Percentiles rank a stretch among this genome's conserved stretches.
These are phyloP conservation scores for Caryopteris hybrid DNA, from an alignment of 305 asterid genomes.

Conservation along the genomic window DNA sequence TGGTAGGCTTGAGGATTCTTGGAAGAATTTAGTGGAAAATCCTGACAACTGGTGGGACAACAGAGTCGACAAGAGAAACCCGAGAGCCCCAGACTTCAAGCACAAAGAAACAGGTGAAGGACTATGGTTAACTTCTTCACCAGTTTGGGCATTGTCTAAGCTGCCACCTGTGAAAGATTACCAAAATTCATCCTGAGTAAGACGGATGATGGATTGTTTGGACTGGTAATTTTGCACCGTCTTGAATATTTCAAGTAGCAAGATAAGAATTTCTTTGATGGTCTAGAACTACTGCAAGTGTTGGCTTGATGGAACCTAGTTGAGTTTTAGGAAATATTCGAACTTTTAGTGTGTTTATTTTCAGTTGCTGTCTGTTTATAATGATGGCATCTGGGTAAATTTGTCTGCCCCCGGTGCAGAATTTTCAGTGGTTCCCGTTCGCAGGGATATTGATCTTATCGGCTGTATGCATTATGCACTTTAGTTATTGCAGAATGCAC, in stretches of 20 bases:
- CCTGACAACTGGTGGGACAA: constrained; percentile 77
- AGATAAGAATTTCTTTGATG: constrained; percentile 13
- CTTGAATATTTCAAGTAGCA: neutral
- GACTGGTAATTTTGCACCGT: neutral
- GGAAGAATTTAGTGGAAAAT: constrained; percentile 39
- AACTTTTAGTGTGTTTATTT: neutral
- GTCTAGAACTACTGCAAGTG: neutral
- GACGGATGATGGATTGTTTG: neutral
- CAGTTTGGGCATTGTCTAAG: constrained; percentile 52
- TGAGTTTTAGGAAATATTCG: constrained; percentile 1
- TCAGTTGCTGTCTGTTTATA: neutral
- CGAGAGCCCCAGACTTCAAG: constrained; percentile 73
- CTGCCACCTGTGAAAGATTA: constrained; percentile 43
- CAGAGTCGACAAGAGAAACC: constrained; percentile 44
- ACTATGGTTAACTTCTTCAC: constrained; percentile 45
- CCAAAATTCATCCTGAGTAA: constrained; percentile 6
- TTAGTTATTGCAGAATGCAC: neutral
- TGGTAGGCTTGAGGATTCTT: constrained; percentile 13
- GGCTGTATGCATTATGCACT: neutral
- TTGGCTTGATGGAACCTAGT: neutral
- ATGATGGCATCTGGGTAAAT: neutral
- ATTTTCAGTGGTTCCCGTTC: constrained; percentile 3
- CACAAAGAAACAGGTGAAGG: constrained; percentile 64
- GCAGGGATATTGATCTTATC: neutral
- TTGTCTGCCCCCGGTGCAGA: neutral